Evolutionary conservation across 1,284 basidiomycete species (phyloP).

Genomic region (Boletus sp.): DNA sequence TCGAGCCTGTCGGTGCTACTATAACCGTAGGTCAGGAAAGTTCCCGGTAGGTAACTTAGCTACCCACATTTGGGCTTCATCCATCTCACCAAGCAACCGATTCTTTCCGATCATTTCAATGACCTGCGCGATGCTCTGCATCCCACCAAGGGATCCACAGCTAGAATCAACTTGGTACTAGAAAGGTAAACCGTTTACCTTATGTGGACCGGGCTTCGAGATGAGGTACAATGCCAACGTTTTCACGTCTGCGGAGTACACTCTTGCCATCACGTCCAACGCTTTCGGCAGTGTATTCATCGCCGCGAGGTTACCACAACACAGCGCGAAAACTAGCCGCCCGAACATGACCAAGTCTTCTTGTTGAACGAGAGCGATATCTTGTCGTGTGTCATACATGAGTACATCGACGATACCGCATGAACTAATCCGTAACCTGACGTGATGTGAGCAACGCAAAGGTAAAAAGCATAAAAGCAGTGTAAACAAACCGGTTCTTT

Average conservation of each 20-base stretch:
- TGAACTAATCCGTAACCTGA: conserved; percentile 73
- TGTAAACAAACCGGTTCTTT: conserved; percentile 68
- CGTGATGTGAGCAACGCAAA: conserved; percentile 1
- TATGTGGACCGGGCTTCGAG: conserved; percentile 63
- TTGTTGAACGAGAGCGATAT: conserved; percentile 65
- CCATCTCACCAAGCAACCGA: conserved; percentile 76
- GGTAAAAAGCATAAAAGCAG: neutral
- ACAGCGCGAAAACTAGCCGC: conserved; percentile 78
- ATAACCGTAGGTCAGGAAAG: conserved; percentile 5
- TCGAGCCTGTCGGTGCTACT: conserved; percentile 84
- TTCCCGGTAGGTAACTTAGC: neutral
- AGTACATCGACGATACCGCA: conserved; percentile 86
- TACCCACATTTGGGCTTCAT: conserved; percentile 73
- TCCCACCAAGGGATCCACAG: neutral
- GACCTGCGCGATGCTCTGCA: conserved; percentile 73
- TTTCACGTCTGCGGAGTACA: conserved; percentile 83
- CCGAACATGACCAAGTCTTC: conserved; percentile 90
- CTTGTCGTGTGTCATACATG: conserved; percentile 66
- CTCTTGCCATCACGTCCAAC: conserved; percentile 70
- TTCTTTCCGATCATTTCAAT: conserved; percentile 72
- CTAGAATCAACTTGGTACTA: neutral
- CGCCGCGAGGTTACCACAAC: conserved; percentile 63
- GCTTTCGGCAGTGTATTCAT: conserved; percentile 69
- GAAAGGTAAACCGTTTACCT: conserved; percentile 36
- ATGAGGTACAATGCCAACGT: conserved; percentile 77